A percentile compares a stretch with the other conserved stretches of the same genome.
Evolutionary conservation across 257 asterid species (phyloP).

Genomic region (Nicotiana paniculata): DNA sequence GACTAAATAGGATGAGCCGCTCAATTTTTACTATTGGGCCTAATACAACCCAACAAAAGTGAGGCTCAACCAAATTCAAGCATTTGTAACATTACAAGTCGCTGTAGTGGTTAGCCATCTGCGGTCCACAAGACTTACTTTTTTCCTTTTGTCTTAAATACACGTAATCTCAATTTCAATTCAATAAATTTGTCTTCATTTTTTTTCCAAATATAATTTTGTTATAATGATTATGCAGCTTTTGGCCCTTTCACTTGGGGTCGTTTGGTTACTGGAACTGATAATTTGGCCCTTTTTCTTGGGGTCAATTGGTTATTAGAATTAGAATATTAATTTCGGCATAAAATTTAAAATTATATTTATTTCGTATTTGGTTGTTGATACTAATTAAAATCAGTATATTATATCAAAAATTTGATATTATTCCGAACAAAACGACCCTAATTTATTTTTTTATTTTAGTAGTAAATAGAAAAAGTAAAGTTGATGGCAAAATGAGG

Average conservation of each 20-base stretch:
- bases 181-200: background rate
- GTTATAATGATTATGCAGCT: background rate
- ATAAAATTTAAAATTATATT: too few species aligned
- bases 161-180: background rate
- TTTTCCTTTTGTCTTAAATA: background rate
- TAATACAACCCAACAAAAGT: too few species aligned
- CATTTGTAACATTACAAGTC: background rate
- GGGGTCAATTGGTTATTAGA: too few species aligned
- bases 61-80: background rate
- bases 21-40: background rate
- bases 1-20: too few species aligned
- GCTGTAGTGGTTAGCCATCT: background rate
- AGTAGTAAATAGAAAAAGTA: background rate
- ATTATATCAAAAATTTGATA: too few species aligned
- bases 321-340: too few species aligned
- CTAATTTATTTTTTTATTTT: too few species aligned
- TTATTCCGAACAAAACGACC: too few species aligned
- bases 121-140: background rate
- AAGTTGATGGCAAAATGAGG: background rate
- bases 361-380: too few species aligned
- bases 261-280: too few species aligned
- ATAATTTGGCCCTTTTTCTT: too few species aligned
- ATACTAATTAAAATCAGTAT: too few species aligned
- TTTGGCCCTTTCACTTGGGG: background rate
- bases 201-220: background rate